Evolutionary conservation across 2,329 filamentous ascomycete species (phyloP).

Genomic region (Pseudopyricularia javanii): DNA sequence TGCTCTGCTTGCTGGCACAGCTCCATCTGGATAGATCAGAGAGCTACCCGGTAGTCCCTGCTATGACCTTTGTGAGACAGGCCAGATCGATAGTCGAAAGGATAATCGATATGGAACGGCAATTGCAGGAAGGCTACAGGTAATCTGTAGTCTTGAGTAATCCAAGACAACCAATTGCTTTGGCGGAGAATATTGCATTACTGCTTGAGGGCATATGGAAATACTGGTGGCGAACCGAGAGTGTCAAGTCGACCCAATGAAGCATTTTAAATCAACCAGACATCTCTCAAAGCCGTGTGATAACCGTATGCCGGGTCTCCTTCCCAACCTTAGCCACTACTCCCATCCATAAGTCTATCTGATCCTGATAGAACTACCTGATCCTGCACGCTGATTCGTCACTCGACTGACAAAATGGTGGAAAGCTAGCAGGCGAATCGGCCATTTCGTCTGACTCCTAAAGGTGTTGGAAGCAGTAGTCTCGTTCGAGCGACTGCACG

Average conservation of each 20-base stretch:
- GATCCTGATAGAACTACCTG: background rate
- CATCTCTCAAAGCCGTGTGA: background rate
- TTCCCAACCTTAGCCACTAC: background rate
- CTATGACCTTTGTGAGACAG: background rate
- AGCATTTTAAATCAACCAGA: background rate
- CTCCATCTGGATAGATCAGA: slow-evolving; percentile 46
- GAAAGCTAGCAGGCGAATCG: background rate
- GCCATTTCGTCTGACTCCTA: background rate
- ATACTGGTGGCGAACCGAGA: background rate
- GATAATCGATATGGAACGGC: background rate
- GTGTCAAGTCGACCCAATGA: background rate
- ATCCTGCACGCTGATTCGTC: background rate
- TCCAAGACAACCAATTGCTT: background rate
- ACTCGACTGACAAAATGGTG: background rate
- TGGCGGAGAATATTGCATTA: background rate
- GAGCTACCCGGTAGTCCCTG: slow-evolving; percentile 36
- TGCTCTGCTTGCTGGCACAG: slow-evolving; percentile 56
- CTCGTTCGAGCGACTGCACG: background rate
- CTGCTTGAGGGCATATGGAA: background rate
- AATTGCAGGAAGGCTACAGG: background rate
- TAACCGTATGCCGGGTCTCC: background rate
- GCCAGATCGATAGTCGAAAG: background rate
- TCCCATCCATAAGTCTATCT: no score
- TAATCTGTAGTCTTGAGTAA: background rate
- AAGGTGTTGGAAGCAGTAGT: background rate